Conservation (phyloP, 257 asterid species). For the Solanum okadae region DNA sequence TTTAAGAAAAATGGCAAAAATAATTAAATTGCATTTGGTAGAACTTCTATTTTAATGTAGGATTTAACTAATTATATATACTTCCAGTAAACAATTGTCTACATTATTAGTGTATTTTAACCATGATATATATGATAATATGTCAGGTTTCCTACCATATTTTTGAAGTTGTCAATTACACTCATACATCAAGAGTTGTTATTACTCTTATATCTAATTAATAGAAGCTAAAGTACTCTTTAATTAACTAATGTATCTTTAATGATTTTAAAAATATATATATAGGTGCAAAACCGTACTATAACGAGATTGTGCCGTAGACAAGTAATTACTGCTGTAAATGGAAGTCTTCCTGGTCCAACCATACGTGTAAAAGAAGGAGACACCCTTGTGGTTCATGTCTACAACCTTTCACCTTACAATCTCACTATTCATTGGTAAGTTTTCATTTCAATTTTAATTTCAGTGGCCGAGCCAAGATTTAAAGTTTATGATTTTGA, state of each 20-base stretch:
- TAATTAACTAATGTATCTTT: background rate
- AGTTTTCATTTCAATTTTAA: background rate
- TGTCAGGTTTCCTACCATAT: background rate
- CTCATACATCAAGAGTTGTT: background rate
- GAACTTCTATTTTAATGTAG: background rate
- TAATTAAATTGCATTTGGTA: background rate
- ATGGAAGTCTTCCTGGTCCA: constrained; percentile 15
- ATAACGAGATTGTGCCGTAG: background rate
- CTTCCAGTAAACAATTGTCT: background rate
- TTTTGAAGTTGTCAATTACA: background rate
- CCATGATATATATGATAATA: background rate
- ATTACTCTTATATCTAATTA: background rate
- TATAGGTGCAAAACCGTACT: constrained; percentile 5
- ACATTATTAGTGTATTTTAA: background rate
- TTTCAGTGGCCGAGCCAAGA: background rate
- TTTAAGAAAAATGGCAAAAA: background rate
- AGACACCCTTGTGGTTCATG: constrained; percentile 10
- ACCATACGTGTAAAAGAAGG: constrained; percentile 1
- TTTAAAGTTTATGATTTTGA: background rate
- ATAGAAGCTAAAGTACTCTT: background rate
- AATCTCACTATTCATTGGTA: constrained; percentile 12
- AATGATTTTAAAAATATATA: background rate
- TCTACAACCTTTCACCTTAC: constrained; percentile 4
- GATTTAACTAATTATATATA: background rate
- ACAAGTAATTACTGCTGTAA: constrained; percentile 11